Conservation (phyloP, 805 yeast genomes). For the Nakazawaea laoshanensis region DNA sequence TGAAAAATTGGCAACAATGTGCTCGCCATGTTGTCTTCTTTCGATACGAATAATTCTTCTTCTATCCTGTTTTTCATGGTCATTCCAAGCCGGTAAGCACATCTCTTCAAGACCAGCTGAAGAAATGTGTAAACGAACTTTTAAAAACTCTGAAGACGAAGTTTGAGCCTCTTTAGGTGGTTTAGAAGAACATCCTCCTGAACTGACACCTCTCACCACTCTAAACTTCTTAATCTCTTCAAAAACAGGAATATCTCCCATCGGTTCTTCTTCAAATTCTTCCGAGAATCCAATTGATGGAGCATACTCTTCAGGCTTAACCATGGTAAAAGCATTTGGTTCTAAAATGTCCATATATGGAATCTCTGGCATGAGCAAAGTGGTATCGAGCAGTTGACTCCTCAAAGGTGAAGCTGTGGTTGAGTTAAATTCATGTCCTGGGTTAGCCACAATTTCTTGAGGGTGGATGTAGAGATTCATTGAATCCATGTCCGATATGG, state of each 20-base stretch:
- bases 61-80: conserved; percentile 35
- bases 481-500: conserved; percentile 8
- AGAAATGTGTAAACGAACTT: conserved; percentile 37
- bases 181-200: conserved; percentile 48
- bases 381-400: too few relatives aligned
- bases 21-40: conserved; percentile 39
- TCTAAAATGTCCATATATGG: not conserved
- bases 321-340: not conserved
- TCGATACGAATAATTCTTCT: conserved; percentile 53
- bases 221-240: conserved; percentile 21
- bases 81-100: conserved; percentile 44
- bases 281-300: too few relatives aligned
- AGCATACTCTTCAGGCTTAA: too few relatives aligned
- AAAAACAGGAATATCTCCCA: conserved; percentile 7
- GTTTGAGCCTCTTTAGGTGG: conserved; percentile 36
- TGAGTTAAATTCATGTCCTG: too few relatives aligned
- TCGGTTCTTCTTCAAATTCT: conserved; percentile 2
- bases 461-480: conserved; percentile 10
- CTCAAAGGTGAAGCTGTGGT: too few relatives aligned
- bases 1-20: conserved; percentile 38
- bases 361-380: conserved; percentile 18
- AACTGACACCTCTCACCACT: conserved; percentile 47
- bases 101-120: conserved; percentile 39
- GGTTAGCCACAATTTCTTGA: conserved; percentile 10
- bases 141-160: conserved; percentile 22